phyloP scores from a whole-genome alignment of 2,329 filamentous ascomycete species.

The Sclerotinia sclerotiorum region DNA sequence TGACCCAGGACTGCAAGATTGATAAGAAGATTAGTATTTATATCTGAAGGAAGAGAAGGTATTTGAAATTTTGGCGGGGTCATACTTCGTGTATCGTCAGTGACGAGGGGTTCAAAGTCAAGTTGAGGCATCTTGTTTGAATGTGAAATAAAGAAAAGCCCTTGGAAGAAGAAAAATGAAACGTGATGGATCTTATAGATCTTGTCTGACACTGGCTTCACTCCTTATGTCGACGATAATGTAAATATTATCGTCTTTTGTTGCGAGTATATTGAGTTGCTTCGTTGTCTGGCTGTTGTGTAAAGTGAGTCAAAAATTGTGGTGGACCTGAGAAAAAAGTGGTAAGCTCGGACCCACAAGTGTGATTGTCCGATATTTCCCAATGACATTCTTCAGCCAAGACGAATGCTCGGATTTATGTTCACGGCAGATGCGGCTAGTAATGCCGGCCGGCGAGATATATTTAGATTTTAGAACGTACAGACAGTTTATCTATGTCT shows the following conservation, averaged over 20 bases:
- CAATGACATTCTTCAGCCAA: background rate
- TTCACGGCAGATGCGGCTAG: too few species aligned
- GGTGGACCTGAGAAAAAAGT: constrained; percentile 15
- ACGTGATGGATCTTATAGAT: constrained; percentile 9
- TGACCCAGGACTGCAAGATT: constrained; percentile 74
- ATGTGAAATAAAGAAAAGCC: background rate
- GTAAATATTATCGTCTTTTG: background rate
- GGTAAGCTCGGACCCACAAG: constrained; percentile 2
- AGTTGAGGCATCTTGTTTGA: constrained; percentile 37
- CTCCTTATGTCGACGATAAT: background rate
- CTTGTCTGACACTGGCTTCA: background rate
- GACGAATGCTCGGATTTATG: constrained; percentile 1
- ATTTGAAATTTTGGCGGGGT: constrained; percentile 26
- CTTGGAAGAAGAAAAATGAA: background rate
- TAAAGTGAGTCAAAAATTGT: constrained; percentile 22
- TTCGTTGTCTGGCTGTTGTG: constrained; percentile 21
- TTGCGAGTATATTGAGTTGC: constrained; percentile 8
- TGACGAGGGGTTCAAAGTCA: constrained; percentile 40
- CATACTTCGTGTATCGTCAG: constrained; percentile 55
- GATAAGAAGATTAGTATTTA: constrained; percentile 27
- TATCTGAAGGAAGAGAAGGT: constrained; percentile 11
- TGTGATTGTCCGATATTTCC: background rate
- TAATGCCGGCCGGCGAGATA: too few species aligned
- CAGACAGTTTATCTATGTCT: too few species aligned
- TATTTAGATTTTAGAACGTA: too few species aligned